Conservation (phyloP, 192 early-diverging fungal genomes). For the Dimargaris cristalligena region DNA sequence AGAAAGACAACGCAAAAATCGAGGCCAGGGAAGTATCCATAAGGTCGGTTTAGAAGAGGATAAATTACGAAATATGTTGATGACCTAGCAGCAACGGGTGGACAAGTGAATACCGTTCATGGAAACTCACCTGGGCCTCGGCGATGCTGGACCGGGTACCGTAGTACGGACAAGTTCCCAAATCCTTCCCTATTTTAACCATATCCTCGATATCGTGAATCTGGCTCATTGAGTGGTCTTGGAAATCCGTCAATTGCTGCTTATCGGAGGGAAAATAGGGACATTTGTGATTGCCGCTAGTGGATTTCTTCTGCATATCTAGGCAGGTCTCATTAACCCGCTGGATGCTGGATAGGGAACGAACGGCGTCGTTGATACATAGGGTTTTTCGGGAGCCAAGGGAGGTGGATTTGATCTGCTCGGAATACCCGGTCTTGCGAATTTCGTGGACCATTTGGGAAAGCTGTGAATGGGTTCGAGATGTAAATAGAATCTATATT, state of each 20-base stretch:
- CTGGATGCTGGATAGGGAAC: conserved; percentile 16
- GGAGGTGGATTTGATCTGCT: conserved; percentile 38
- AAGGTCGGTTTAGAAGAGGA: too few species aligned
- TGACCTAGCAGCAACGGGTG: too few species aligned
- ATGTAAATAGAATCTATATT: conserved; percentile 51
- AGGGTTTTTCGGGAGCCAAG: conserved; percentile 69
- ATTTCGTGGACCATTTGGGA: conserved; percentile 76
- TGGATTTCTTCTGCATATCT: conserved; percentile 53
- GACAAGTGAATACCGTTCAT: too few species aligned
- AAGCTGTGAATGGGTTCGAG: conserved; percentile 81
- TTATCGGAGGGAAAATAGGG: conserved; percentile 28
- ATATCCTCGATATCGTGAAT: conserved; percentile 80
- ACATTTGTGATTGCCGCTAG: conserved; percentile 22
- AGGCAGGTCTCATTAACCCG: conserved; percentile 69
- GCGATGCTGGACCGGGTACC: conserved; percentile 42
- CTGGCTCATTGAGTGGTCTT: conserved; percentile 28
- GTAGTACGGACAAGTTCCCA: conserved; percentile 67
- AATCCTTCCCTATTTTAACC: conserved; percentile 36
- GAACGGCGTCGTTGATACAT: conserved; percentile 63
- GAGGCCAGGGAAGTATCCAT: too few species aligned
- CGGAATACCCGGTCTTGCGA: conserved; percentile 53
- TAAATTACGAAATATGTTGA: too few species aligned
- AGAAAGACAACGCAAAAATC: too few species aligned
- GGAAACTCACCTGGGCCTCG: conserved; percentile 26
- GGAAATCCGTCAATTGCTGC: conserved; percentile 35